A percentile compares a stretch with the other conserved stretches of the same genome.
phyloP scores from a whole-genome alignment of 805 yeast genomes.

The Danielia oregonensis region DNA sequence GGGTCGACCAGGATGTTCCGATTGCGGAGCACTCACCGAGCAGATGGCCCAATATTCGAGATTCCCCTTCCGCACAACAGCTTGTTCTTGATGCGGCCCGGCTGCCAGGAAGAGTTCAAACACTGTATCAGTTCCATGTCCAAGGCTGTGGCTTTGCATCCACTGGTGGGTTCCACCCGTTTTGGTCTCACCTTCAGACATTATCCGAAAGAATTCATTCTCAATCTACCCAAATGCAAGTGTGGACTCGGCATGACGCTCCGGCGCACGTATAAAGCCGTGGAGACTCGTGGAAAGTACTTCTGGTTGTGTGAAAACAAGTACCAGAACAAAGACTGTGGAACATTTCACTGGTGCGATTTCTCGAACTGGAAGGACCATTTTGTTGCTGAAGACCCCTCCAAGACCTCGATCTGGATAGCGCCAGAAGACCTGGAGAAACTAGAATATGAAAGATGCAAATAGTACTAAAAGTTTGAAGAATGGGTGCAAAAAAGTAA shows the following conservation, averaged over 20 bases:
- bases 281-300: constrained; percentile 49
- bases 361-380: constrained; percentile 30
- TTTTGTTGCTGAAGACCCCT: constrained; percentile 28
- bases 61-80: constrained; percentile 71
- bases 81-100: constrained; percentile 69
- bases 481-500: constrained; percentile 4
- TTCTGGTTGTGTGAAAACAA: constrained; percentile 61
- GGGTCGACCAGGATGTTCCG: constrained; percentile 72
- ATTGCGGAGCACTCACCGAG: constrained; percentile 42
- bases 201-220: constrained; percentile 38
- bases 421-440: constrained; percentile 36
- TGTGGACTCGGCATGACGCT: constrained; percentile 52
- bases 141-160: constrained; percentile 41
- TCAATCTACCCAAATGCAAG: constrained; percentile 41
- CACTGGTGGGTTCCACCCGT: constrained; percentile 47
- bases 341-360: constrained; percentile 49
- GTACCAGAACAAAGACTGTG: constrained; percentile 44
- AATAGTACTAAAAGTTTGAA: no score
- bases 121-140: constrained; percentile 56
- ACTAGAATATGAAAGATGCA: constrained; percentile 1
- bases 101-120: constrained; percentile 72
- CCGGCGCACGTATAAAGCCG: constrained; percentile 50
- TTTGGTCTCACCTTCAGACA: constrained; percentile 65
- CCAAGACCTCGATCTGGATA: constrained; percentile 43
- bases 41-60: constrained; percentile 34